phyloP scores from a whole-genome alignment of 2,329 filamentous ascomycete genomes.

The Penicillium sp. region DNA sequence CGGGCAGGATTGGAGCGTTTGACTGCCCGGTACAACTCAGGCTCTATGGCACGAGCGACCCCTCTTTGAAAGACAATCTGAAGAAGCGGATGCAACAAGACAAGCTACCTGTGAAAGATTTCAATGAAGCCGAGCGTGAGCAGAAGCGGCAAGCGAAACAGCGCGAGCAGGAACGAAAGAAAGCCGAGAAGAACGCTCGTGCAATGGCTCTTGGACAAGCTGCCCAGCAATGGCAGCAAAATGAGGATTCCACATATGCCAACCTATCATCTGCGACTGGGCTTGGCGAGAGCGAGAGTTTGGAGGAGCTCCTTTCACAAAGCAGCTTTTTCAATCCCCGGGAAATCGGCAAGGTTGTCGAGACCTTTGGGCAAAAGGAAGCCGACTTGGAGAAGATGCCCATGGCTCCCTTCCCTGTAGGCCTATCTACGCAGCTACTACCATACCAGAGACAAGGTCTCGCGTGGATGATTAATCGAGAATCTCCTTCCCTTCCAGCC shows the following conservation, averaged over 20 bases:
- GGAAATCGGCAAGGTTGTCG: constrained; percentile 64
- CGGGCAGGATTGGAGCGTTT: constrained; percentile 64
- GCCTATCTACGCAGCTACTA: constrained; percentile 67
- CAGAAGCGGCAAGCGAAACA: constrained; percentile 47
- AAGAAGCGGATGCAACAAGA: constrained; percentile 64
- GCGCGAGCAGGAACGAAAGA: constrained; percentile 51
- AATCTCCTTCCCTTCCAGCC: constrained; percentile 66
- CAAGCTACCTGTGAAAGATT: constrained; percentile 58
- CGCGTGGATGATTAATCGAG: constrained; percentile 77
- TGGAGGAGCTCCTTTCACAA: constrained; percentile 65
- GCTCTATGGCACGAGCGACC: constrained; percentile 68
- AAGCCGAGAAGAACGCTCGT: constrained; percentile 37
- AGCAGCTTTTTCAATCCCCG: constrained; percentile 70
- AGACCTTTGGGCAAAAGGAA: constrained; percentile 72
- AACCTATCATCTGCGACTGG: constrained; percentile 39
- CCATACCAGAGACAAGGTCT: constrained; percentile 80
- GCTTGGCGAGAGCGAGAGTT: constrained; percentile 39
- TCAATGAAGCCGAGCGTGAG: constrained; percentile 60
- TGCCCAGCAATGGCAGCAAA: constrained; percentile 26
- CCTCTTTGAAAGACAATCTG: constrained; percentile 55
- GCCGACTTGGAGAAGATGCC: constrained; percentile 70
- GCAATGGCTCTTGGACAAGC: constrained; percentile 29
- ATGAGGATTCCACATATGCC: constrained; percentile 33
- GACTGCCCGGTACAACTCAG: constrained; percentile 73
- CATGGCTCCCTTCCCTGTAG: constrained; percentile 66